phyloP scores from a whole-genome alignment of 2,329 filamentous ascomycete genomes.

The Penicillium brevicompactum region DNA sequence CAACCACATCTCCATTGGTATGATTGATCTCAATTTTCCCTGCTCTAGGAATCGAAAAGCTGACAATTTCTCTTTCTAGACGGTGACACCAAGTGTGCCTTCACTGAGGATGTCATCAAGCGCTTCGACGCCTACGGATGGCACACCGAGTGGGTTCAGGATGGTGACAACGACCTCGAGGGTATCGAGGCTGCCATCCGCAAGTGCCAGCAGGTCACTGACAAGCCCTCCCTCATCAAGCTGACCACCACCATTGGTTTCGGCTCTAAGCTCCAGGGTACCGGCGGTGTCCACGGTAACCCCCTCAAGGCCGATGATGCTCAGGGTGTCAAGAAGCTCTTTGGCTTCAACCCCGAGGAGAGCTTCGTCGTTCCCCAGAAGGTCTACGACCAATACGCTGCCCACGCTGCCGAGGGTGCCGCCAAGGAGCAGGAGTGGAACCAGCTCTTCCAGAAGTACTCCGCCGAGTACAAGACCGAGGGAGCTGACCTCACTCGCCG shows the following conservation, averaged over 20 bases:
- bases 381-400: conserved; percentile 88
- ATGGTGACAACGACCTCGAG: conserved; percentile 87
- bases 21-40: conserved; percentile 26
- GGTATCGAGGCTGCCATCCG: conserved; percentile 86
- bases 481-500: conserved; percentile 80
- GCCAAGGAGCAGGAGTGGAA: conserved; percentile 95
- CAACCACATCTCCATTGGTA: conserved; percentile 89
- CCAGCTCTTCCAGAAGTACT: conserved; percentile 86
- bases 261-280: conserved; percentile 90
- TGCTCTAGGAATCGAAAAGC: background rate
- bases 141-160: conserved; percentile 81
- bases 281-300: conserved; percentile 93
- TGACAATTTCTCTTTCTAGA: conserved; percentile 53
- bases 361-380: conserved; percentile 90
- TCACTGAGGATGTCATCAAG: conserved; percentile 95
- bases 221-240: conserved; percentile 98
- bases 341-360: conserved; percentile 94
- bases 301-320: conserved; percentile 93
- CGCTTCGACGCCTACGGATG: conserved; percentile 97
- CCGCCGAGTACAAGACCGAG: conserved; percentile 73
- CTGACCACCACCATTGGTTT: conserved; percentile 96
- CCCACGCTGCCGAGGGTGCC: conserved; percentile 82
- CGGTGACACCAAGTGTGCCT: conserved; percentile 91
- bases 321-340: conserved; percentile 90
- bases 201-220: conserved; percentile 80